Base-by-base conservation (phyloP, 1,284 basidiomycete genomes). In the Cutaneotrichosporon daszewskae region DNA sequence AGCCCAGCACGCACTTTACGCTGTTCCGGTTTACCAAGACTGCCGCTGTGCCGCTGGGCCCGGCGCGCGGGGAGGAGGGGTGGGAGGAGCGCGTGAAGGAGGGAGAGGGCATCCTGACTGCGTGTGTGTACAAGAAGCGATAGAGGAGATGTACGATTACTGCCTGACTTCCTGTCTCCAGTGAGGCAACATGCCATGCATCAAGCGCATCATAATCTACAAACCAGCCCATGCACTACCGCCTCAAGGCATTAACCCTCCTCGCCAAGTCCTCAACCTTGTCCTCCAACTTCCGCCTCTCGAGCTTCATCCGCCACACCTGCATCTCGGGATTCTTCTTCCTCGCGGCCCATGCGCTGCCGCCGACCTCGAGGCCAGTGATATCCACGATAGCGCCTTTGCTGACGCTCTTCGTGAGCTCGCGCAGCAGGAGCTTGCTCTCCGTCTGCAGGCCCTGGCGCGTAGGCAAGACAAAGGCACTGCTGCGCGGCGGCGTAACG, bases 51-150 rank as follows among this genome's bases (percentile, higher is more conserved):
- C 64, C 68, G 4, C 49, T 57, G 24, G 66, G 64, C 28, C 60
- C 65, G 5, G 64, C 59, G 11, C 57, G 56, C 18, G 68, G 72
- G 10, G 75, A 83, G 45, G 74, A 78, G 50, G 81, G 83, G 31
- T 87, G 83, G 82, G 65, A 71, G n/a, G 76, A 74, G 36, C 62
- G 90, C 20, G 58, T 82, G 43, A 69, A 73, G 17, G 77, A 77
- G 56, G 83, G 85, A 14, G 69, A 75, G 53, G 67, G 83, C 10
- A 64, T 80, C 29, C 75, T 99, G 47, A 89, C 91, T 66, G 85
- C 91, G 24, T 99, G 95, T 71, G 86, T 97, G 69, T 99, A 99
- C 71, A 99, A 98, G 72, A 80, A 88, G 60, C 79, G 94, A 62
- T 97, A 71, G 77, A 45, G 6, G 10, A 8, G 16, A 5, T 4